Conservation (phyloP, 495 filamentous ascomycete species). For the Chaetomidium leptoderma region DNA sequence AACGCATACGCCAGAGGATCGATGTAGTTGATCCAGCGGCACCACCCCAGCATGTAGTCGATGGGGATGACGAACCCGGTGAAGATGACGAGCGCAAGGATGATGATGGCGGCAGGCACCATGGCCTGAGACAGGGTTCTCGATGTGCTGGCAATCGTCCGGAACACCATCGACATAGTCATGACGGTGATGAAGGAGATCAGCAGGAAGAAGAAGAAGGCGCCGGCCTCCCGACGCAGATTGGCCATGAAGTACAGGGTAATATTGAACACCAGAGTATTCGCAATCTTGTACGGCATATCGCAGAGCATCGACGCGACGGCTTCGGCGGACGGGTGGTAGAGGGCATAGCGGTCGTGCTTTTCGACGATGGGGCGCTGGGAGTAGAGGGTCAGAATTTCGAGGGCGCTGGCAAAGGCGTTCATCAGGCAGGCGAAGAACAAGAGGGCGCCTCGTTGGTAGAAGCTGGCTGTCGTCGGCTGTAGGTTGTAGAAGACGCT, state of each 20-base stretch:
- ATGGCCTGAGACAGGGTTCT: slow-evolving; percentile 77
- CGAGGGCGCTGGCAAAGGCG: slow-evolving; percentile 72
- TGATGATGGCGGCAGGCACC: slow-evolving; percentile 76
- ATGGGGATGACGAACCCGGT: slow-evolving; percentile 86
- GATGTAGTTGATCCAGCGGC: slow-evolving; percentile 82
- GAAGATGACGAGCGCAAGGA: slow-evolving; percentile 79
- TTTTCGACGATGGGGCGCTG: slow-evolving; percentile 93
- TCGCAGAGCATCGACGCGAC: slow-evolving; percentile 79
- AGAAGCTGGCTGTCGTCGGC: slow-evolving; percentile 64
- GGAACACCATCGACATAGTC: slow-evolving; percentile 77
- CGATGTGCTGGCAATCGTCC: slow-evolving; percentile 75
- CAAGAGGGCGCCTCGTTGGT: slow-evolving; percentile 70
- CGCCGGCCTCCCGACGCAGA: slow-evolving; percentile 66
- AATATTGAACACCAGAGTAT: slow-evolving; percentile 56
- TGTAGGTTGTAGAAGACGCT: slow-evolving; percentile 77
- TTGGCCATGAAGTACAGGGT: slow-evolving; percentile 85
- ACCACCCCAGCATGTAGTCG: slow-evolving; percentile 74
- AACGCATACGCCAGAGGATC: slow-evolving; percentile 85
- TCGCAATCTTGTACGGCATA: slow-evolving; percentile 62
- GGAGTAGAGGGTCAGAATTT: slow-evolving; percentile 78
- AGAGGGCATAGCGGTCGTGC: slow-evolving; percentile 82
- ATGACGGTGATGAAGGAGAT: slow-evolving; percentile 64
- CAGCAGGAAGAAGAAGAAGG: slow-evolving; percentile 80
- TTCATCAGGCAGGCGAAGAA: slow-evolving; percentile 89
- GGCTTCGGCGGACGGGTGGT: slow-evolving; percentile 85